phyloP scores from a whole-genome alignment of 768 basidiomycete species.

The Suillus discolor region DNA sequence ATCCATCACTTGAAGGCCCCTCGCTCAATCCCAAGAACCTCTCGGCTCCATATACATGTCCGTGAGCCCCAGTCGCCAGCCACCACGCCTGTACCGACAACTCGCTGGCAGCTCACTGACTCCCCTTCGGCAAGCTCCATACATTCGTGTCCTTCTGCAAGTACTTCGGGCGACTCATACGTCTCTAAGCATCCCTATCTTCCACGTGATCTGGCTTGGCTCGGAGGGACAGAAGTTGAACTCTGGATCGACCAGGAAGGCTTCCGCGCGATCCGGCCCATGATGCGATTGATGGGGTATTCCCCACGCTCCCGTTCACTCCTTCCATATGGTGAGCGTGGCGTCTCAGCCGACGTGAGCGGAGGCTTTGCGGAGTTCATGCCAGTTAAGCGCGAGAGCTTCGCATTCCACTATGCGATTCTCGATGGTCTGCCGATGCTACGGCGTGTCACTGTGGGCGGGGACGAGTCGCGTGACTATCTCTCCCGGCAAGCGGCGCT shows the following conservation, averaged over 20 bases:
- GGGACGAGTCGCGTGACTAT: conserved; percentile 71
- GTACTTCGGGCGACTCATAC: conserved; percentile 10
- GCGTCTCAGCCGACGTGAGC: conserved; percentile 34
- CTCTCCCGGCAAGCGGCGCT: conserved; percentile 76
- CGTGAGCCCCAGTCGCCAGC: background rate
- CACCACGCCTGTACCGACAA: conserved; percentile 3
- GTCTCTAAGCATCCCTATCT: conserved; percentile 25
- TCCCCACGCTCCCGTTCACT: conserved; percentile 35
- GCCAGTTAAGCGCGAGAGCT: conserved; percentile 58
- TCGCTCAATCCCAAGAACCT: conserved; percentile 18
- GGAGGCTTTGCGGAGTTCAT: conserved; percentile 65
- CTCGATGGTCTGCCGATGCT: conserved; percentile 71
- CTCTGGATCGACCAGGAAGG: conserved; percentile 86
- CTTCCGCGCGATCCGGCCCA: conserved; percentile 63
- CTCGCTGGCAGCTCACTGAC: conserved; percentile 20
- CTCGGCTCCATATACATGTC: background rate
- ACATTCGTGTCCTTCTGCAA: conserved; percentile 9
- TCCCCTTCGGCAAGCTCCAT: conserved; percentile 11
- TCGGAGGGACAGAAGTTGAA: conserved; percentile 55
- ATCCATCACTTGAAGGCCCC: conserved; percentile 21
- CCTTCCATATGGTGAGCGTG: conserved; percentile 27
- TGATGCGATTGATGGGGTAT: conserved; percentile 61
- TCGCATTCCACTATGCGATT: conserved; percentile 71
- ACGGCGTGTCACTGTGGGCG: conserved; percentile 65
- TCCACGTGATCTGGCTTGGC: conserved; percentile 50